Base-by-base conservation (phyloP, 352 stramenopile genomes). In the Halophytophthora batemanensis region DNA sequence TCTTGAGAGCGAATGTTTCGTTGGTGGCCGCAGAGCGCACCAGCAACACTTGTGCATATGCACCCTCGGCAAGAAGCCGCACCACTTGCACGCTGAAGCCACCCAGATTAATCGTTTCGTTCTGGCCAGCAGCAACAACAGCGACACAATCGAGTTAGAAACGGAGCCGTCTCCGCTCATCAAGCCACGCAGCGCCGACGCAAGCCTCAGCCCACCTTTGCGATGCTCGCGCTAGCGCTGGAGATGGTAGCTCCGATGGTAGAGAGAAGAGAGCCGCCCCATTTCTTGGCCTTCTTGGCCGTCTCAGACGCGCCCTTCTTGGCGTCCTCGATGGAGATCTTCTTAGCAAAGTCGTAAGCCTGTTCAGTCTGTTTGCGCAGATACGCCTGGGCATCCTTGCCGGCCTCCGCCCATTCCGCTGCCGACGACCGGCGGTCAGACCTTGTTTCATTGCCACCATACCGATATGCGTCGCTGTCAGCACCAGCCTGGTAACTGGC, bases 271-370 rank as follows among this genome's bases (percentile, higher is more conserved):
- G 81, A 91, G 0, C 77, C 81, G 19, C 83, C 83, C 83, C 81
- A 94, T 35, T 92, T 94, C 48, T 92, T 92, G 2, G 83, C 83
- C 35, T 94, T 94, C 61, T 92, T 89, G n/a, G 83, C 83, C 4
- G 82, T 92, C 56, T 92, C 83, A 0, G 75, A 71, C 3, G 81
- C 83, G 5, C 77, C 77, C 39, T 90, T 91, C 54, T 91, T 92
- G 3, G 80, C 82, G 56, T 94, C 83, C 53, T 94, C 83, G 40
- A 91, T 86, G 6, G 71, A 85, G n/a, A 94, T 86, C 49, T 91
- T 92, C 59, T 94, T 94, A 6, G 83, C 83, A 64, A 94, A 92
- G 45, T 91, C 83, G 56, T 91, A 90, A 18, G 81, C 83, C 54
- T 90, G 79, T 46, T 91, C 83, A 19, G 74, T 94, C 47, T 92